These are phyloP conservation scores for Trichoderma pleuroti DNA, from an alignment of 2,329 filamentous ascomycete species.

Conservation along the genomic window DNA sequence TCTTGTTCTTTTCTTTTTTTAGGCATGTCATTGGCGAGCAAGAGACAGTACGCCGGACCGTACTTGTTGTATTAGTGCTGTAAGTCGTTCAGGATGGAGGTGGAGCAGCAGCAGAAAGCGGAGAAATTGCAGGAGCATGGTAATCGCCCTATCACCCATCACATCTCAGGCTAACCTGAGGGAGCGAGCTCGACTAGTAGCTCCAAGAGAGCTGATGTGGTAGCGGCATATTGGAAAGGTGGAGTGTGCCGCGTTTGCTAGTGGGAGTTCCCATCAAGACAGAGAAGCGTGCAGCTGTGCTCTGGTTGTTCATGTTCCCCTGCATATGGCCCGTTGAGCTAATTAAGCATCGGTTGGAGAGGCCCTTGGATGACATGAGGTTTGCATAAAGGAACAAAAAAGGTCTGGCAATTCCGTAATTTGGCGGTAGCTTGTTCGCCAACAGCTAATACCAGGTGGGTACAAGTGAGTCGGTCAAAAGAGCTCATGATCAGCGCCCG, in stretches of 20 bases:
- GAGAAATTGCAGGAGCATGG: conserved; percentile 19
- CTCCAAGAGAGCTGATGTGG: conserved; percentile 11
- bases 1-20: background rate
- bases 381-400: background rate
- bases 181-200: conserved; percentile 1
- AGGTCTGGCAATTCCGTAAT: background rate
- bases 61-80: background rate
- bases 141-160: conserved; percentile 14
- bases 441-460: background rate
- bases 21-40: background rate
- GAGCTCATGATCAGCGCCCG: conserved; percentile 2
- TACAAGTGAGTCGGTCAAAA: background rate
- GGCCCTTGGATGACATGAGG: background rate
- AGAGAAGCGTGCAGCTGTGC: background rate
- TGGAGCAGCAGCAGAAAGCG: background rate
- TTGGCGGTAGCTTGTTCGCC: background rate
- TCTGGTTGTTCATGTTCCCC: background rate
- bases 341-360: background rate
- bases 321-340: background rate
- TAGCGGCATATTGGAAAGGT: background rate
- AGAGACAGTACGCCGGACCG: background rate
- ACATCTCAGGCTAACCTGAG: conserved; percentile 13
- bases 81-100: background rate
- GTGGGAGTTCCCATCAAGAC: background rate
- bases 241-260: background rate